Base-by-base conservation (phyloP, 768 basidiomycete species). In the Panellus pusillus region DNA sequence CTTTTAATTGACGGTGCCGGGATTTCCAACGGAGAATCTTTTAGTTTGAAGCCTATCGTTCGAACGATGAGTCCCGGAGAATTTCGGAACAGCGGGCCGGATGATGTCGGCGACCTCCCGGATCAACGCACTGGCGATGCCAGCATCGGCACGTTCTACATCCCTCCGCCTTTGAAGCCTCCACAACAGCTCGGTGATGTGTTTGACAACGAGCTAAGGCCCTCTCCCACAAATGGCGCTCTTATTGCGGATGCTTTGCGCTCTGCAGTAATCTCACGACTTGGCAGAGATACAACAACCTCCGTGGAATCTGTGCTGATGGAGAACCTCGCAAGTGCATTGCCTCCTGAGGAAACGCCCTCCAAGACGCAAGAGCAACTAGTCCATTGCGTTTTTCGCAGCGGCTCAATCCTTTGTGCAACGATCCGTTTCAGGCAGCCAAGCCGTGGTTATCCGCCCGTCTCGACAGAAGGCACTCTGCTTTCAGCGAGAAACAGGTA, bases 221-320 rank as follows among this genome's bases (percentile, higher is more conserved):
- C 7, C 14, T 3, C 32, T 35, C 32, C 32, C 2, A 35, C 32
- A 35, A 8, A 35, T 8, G 32, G 32, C 11, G 8, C 7, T 35
- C 7, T 9, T 12, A 73, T 81, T 6, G 66, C 71, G 42, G 87
- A 89, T 42, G 85, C 83, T 8, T 73, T 91, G 39, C 81, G 82
- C 24, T 70, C 84, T 24, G 80, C 84, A 12, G 75, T 87, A 27
- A 80, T 82, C 70, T 78, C 82, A 9, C 79, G 88, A 29, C 73
- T 84, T 37, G 74, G 79, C 32, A 74, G 72, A 55, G 85, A 89
- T 14, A 83, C 86, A 65, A 78, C 84, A 76, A 79, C 38, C 84
- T 87, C 60, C 79, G 82, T 19, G 75, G 87, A 9, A 75, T 78
- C 24, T 86, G 86, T 91, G 17, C 71, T 92, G 13, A 67, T 77